These are phyloP conservation scores for Pythium sp. DNA, from an alignment of 352 stramenopile species.

Conservation along the genomic window DNA sequence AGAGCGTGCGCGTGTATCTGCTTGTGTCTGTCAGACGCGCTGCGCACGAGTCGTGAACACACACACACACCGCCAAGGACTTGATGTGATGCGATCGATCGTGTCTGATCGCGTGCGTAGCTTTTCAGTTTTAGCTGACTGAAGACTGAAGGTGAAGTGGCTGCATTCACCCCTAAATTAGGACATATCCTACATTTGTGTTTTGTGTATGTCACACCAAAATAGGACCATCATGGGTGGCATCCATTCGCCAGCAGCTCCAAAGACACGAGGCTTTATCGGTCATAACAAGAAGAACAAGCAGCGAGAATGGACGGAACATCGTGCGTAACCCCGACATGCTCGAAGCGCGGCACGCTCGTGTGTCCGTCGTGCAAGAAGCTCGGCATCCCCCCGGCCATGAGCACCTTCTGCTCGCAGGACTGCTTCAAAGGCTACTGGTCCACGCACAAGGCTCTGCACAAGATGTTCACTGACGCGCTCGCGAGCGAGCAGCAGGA, in stretches of 20 bases:
- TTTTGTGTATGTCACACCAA: background rate
- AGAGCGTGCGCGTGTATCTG: background rate
- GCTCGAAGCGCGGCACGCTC: constrained; percentile 79
- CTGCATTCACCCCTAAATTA: background rate
- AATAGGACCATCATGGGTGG: background rate
- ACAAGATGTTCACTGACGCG: constrained; percentile 93
- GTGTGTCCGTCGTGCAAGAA: constrained; percentile 91
- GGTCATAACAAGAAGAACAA: background rate
- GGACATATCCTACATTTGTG: background rate
- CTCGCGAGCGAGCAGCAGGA: constrained; percentile 35
- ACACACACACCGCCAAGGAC: no score
- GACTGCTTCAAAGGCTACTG: constrained; percentile 97
- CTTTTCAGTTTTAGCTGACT: background rate
- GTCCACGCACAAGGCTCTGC: constrained; percentile 93
- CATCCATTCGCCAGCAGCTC: background rate
- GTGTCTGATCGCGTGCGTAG: background rate
- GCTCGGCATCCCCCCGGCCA: constrained; percentile 78
- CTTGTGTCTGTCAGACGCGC: background rate
- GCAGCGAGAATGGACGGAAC: constrained; percentile 19
- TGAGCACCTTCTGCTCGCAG: constrained; percentile 93
- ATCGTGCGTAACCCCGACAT: constrained; percentile 71
- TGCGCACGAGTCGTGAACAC: background rate
- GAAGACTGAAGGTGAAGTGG: background rate
- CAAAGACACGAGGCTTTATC: background rate
- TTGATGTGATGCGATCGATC: background rate